Base-by-base conservation (phyloP, 345 rosid species). In the Balakata baccata region DNA sequence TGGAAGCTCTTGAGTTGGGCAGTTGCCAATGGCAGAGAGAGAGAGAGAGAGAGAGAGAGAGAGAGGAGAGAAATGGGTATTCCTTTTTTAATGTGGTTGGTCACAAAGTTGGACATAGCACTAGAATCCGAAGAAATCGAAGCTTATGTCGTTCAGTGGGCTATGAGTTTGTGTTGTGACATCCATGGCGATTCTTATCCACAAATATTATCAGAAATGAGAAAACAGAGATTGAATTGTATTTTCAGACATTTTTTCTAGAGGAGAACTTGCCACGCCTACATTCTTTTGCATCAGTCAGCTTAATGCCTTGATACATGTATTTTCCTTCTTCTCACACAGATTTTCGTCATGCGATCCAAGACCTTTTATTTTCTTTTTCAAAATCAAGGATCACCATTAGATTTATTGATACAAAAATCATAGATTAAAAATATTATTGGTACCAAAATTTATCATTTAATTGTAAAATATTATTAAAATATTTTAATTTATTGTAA, bases 101-200 rank as follows among this genome's bases (percentile, higher is more conserved):
- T 49, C 20, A 20, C 34, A 16, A 47, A 49, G 1, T 1, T 56
- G 73, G 47, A 64, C 72, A 75, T 59, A 74, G 72, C 39, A 54
- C 61, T 51, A 52, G 77, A 63, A 61, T 52, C n/a, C 49, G 77
- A 66, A 65, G 38, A 56, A 75, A 41, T 62, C 45, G 46, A 54
- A 18, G 6, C 22, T n/a, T 69, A 60, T 72, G 80, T 80, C 62
- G 57, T 57, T 17, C 74, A 56, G 75, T 53, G 80, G 77, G 61
- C 23, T 2, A 22, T 13, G 76, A 11, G 84, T 68, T 20, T 80
- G 86, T 71, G 80, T 67, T 63, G 68, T 53, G 78, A 65, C 69
- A 67, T 71, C 78, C 77, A 62, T 37, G 29, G 76, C 72, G 77
- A 85, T 74, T 85, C 87, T 88, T 86, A 84, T 88, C 90, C 92